A percentile compares a stretch with the other conserved stretches of the same genome.
phyloP scores from a whole-genome alignment of 768 basidiomycete species.

The Antrodiella citrinella region DNA sequence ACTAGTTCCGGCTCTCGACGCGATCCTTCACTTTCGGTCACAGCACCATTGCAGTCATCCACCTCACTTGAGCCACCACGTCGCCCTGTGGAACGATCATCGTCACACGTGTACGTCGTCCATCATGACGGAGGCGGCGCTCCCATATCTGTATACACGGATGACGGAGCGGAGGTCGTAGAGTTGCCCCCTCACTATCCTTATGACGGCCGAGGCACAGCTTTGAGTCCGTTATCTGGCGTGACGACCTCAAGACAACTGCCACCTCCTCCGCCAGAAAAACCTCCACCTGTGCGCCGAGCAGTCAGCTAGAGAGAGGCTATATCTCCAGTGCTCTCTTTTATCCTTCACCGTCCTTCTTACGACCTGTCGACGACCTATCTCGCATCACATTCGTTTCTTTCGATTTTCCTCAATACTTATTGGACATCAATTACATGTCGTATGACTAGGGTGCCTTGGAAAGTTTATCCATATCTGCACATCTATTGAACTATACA shows the following conservation, averaged over 20 bases:
- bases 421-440: neutral
- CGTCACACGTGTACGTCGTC: slow-evolving; percentile 43
- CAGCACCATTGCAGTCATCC: neutral
- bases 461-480: neutral
- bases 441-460: neutral
- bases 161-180: slow-evolving; percentile 46
- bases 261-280: neutral
- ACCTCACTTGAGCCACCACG: slow-evolving; percentile 7
- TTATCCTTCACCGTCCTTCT: neutral
- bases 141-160: slow-evolving; percentile 51
- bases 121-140: slow-evolving; percentile 53
- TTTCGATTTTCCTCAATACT: neutral
- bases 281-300: neutral
- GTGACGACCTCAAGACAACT: neutral
- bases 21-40: neutral
- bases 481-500: neutral
- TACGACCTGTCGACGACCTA: neutral
- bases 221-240: neutral
- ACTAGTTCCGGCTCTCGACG: neutral
- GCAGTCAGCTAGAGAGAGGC: slow-evolving; percentile 6
- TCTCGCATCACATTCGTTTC: neutral
- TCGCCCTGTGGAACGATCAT: slow-evolving; percentile 1
- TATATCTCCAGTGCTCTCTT: neutral
- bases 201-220: slow-evolving; percentile 4
- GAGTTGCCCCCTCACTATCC: slow-evolving; percentile 51